These are phyloP conservation scores for Capsella bursapastoris DNA, from an alignment of 345 rosid genomes.

Conservation along the genomic window DNA sequence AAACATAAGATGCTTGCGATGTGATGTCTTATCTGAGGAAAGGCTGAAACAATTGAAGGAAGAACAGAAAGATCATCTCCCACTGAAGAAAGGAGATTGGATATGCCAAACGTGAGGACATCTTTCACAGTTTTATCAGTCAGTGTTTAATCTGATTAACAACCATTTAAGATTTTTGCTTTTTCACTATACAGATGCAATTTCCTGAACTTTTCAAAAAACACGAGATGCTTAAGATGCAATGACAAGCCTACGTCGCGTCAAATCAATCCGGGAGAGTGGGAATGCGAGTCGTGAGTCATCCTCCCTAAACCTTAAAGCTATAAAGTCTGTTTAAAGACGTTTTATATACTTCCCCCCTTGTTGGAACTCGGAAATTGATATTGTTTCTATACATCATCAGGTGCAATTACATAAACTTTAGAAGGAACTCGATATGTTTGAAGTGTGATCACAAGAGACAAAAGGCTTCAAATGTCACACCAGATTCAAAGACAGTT, in stretches of 20 bases:
- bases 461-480: conserved; percentile 56
- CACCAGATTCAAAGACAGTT: conserved; percentile 4
- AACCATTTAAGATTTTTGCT: not conserved
- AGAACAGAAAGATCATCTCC: conserved; percentile 72
- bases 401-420: conserved; percentile 84
- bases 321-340: not conserved
- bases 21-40: conserved; percentile 64
- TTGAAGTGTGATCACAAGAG: conserved; percentile 85
- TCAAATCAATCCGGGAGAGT: conserved; percentile 87
- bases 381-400: conserved; percentile 8
- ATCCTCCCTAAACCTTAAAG: not conserved
- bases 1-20: conserved; percentile 75
- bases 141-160: conserved; percentile 3
- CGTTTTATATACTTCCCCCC: too few relatives aligned
- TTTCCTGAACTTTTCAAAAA: conserved; percentile 81
- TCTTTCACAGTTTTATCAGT: conserved; percentile 6
- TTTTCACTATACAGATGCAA: conserved; percentile 67
- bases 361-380: not conserved
- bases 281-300: conserved; percentile 97
- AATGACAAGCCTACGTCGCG: conserved; percentile 76
- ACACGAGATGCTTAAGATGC: conserved; percentile 79
- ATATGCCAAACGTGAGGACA: conserved; percentile 66
- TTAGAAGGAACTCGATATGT: conserved; percentile 77
- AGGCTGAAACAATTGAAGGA: conserved; percentile 61
- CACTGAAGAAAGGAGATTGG: conserved; percentile 96